These are phyloP conservation scores for Prinsepia uniflora DNA, from an alignment of 306 rosid genomes.

Conservation along the genomic window DNA sequence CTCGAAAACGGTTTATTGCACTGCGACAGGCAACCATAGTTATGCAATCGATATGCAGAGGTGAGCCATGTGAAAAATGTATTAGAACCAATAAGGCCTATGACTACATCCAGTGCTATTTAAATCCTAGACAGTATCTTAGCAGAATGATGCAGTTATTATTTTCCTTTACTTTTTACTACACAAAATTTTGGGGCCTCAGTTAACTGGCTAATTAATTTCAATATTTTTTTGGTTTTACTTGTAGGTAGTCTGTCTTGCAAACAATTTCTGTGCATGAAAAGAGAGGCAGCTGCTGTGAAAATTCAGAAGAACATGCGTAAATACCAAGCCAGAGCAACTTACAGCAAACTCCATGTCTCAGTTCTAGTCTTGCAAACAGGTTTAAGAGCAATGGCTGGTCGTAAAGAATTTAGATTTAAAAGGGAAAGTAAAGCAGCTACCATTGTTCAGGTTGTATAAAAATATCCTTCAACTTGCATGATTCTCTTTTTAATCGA, in stretches of 20 bases:
- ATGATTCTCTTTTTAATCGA: not conserved
- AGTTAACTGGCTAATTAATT: not conserved
- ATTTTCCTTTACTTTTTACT: not conserved
- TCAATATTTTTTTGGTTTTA: slow-evolving; percentile 20
- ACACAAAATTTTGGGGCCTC: not conserved
- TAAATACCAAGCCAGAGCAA: slow-evolving; percentile 53
- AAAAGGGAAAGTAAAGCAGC: slow-evolving; percentile 77
- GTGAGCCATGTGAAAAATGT: slow-evolving; percentile 42
- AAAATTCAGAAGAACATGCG: slow-evolving; percentile 80
- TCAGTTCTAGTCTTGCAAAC: slow-evolving; percentile 73
- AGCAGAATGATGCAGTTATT: not conserved
- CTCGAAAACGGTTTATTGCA: slow-evolving; percentile 72
- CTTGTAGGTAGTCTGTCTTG: slow-evolving; percentile 77
- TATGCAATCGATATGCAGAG: slow-evolving; percentile 82
- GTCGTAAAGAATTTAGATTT: slow-evolving; percentile 61
- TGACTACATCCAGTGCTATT: slow-evolving; percentile 12
- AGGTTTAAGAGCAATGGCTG: slow-evolving; percentile 83
- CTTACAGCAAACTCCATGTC: slow-evolving; percentile 50
- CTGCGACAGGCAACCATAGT: slow-evolving; percentile 56
- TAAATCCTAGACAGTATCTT: not conserved
- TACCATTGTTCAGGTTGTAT: slow-evolving; percentile 62
- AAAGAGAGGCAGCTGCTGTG: slow-evolving; percentile 67
- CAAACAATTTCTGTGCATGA: slow-evolving; percentile 58
- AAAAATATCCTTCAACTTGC: slow-evolving; percentile 26
- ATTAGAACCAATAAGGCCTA: slow-evolving; percentile 25